Percentiles rank a stretch among this genome's conserved stretches.
Conservation (phyloP, 1,284 basidiomycete species). For the Lentinula novae-zelandiae region DNA sequence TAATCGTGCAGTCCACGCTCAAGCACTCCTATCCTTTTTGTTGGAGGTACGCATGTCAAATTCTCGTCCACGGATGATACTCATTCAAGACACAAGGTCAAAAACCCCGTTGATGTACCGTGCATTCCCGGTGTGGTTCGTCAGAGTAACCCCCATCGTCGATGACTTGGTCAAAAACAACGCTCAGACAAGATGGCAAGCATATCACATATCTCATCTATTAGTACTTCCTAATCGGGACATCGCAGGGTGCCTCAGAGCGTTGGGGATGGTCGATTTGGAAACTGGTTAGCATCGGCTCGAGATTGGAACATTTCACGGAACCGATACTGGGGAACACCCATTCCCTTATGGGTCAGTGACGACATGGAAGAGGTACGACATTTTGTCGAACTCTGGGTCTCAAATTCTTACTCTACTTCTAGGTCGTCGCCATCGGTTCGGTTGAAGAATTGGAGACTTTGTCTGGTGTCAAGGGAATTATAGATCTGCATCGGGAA, state of each 20-base stretch:
- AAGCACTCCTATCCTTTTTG: constrained; percentile 97
- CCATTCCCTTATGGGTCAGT: constrained; percentile 94
- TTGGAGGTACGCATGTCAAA: constrained; percentile 71
- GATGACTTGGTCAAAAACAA: constrained; percentile 92
- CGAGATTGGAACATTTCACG: constrained; percentile 99
- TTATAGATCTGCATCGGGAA: constrained; percentile 94
- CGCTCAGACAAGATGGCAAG: constrained; percentile 84
- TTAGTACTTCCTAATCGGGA: neutral
- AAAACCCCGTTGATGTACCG: constrained; percentile 96
- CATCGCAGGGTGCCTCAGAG: constrained; percentile 78
- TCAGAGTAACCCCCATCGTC: constrained; percentile 82
- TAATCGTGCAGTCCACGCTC: constrained; percentile 86
- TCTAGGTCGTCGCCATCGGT: constrained; percentile 80
- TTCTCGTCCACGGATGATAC: neutral
- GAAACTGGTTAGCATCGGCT: constrained; percentile 96
- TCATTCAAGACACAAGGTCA: constrained; percentile 51
- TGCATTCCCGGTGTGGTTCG: constrained; percentile 96
- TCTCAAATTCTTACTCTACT: neutral
- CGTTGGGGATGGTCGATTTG: constrained; percentile 92
- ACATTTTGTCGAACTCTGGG: constrained; percentile 7
- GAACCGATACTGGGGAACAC: constrained; percentile 99
- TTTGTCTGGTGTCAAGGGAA: constrained; percentile 81
- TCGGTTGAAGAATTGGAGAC: constrained; percentile 89
- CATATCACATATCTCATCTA: constrained; percentile 4
- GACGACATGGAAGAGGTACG: constrained; percentile 92